phyloP scores from a whole-genome alignment of 495 filamentous ascomycete genomes.

The Annulohypoxylon nitens region DNA sequence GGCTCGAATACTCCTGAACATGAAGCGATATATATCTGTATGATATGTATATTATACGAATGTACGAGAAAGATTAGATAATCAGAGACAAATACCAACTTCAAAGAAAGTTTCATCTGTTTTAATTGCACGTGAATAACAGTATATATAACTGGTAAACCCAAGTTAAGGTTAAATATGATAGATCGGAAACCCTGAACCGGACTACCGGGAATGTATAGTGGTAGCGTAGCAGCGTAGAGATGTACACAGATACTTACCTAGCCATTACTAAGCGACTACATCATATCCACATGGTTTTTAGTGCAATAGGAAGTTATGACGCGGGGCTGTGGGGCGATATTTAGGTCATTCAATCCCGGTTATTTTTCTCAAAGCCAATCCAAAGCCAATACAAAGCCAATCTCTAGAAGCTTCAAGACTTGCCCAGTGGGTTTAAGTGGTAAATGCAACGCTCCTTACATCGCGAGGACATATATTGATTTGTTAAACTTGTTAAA shows the following conservation, averaged over 20 bases:
- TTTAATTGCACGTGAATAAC: constrained; percentile 4
- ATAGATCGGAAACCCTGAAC: constrained; percentile 32
- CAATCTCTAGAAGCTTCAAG: constrained; percentile 25
- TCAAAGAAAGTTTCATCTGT: constrained; percentile 1
- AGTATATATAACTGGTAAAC: background rate
- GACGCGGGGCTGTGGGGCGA: constrained; percentile 44
- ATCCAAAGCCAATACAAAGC: background rate
- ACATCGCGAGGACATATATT: constrained; percentile 17
- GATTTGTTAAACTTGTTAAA: constrained; percentile 8
- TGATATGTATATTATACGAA: constrained; percentile 9
- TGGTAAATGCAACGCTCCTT: constrained; percentile 39
- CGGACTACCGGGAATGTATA: constrained; percentile 17
- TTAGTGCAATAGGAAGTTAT: constrained; percentile 20
- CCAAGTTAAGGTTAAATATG: constrained; percentile 16
- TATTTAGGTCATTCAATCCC: constrained; percentile 30
- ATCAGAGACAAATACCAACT: background rate
- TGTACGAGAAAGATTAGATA: background rate
- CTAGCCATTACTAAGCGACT: constrained; percentile 4
- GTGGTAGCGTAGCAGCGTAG: background rate
- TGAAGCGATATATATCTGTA: constrained; percentile 2
- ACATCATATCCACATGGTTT: constrained; percentile 8
- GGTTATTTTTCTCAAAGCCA: constrained; percentile 21
- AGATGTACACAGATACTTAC: background rate
- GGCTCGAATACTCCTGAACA: background rate
- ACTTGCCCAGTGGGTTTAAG: background rate